Percentiles rank a stretch among this genome's conserved stretches.
Conservation (phyloP, 495 filamentous ascomycete species). For the Corynascus novoguineensis region DNA sequence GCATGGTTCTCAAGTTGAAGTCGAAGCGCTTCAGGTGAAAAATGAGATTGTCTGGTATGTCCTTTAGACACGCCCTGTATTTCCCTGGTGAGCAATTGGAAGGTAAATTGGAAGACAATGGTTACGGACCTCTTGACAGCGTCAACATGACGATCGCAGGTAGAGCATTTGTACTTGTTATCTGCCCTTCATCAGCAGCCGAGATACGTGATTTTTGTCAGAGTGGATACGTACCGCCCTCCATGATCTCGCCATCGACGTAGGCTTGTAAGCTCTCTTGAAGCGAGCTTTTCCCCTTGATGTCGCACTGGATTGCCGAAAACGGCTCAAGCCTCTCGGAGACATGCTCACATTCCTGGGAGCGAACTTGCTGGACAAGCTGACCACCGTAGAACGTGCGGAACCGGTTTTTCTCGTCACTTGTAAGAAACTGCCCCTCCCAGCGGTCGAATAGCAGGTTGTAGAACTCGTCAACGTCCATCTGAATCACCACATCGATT, state of each 20-base stretch:
- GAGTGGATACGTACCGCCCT: conserved; percentile 58
- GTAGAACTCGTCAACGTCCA: conserved; percentile 98
- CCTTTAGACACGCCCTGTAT: conserved; percentile 77
- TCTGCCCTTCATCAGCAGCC: conserved; percentile 44
- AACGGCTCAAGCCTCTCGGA: conserved; percentile 87
- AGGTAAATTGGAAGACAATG: not conserved
- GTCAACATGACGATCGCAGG: conserved; percentile 84
- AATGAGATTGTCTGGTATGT: conserved; percentile 89
- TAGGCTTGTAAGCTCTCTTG: conserved; percentile 88
- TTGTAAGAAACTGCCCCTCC: conserved; percentile 71
- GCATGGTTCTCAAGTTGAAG: conserved; percentile 78
- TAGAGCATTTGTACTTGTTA: conserved; percentile 96
- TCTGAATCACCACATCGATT: conserved; percentile 86
- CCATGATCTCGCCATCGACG: conserved; percentile 94
- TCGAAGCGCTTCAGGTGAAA: conserved; percentile 98
- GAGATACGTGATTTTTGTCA: not conserved
- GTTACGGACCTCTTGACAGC: conserved; percentile 73
- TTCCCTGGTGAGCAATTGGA: conserved; percentile 15
- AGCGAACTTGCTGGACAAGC: conserved; percentile 89
- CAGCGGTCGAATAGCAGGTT: conserved; percentile 86
- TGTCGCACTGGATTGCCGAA: conserved; percentile 93
- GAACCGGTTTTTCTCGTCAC: conserved; percentile 66
- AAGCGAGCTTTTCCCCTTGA: conserved; percentile 82
- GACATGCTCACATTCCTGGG: conserved; percentile 89
- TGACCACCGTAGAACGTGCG: conserved; percentile 86